Percentiles rank a stretch among this genome's conserved stretches.
Conservation (phyloP, 73 alveolate genomes). For the Stentor coeruleus region DNA sequence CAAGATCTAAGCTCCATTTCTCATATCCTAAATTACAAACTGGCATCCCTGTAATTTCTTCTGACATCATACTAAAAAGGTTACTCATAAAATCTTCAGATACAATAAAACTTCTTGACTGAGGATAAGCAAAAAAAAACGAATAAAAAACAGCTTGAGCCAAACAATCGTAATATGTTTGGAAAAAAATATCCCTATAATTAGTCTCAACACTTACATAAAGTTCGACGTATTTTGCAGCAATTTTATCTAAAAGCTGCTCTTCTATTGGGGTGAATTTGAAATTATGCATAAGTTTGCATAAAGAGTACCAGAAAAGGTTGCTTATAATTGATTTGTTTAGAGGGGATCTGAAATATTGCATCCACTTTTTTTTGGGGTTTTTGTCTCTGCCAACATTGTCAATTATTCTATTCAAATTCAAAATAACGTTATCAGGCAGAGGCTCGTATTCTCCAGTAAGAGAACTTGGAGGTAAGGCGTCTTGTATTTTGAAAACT, state of each 20-base stretch:
- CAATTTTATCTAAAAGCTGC: conserved; percentile 52
- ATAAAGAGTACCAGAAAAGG: conserved; percentile 13
- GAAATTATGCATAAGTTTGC: background rate
- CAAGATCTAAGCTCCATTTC: conserved; percentile 75
- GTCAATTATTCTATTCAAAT: background rate
- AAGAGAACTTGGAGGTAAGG: background rate
- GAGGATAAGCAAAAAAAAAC: conserved; percentile 77
- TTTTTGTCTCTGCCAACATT: background rate
- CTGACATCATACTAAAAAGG: conserved; percentile 38
- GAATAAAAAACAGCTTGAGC: conserved; percentile 78
- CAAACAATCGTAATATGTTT: conserved; percentile 63
- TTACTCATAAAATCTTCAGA: conserved; percentile 37
- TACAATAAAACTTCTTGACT: conserved; percentile 57
- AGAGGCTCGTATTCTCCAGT: background rate
- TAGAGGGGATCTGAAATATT: background rate
- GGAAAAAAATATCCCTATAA: conserved; percentile 48
- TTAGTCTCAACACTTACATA: conserved; percentile 30
- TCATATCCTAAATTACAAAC: conserved; percentile 51
- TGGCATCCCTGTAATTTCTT: conserved; percentile 73
- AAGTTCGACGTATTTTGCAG: conserved; percentile 53
- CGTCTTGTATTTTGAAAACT: conserved; percentile 15
- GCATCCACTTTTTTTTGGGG: background rate
- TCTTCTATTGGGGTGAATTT: conserved; percentile 15
- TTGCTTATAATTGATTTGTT: conserved; percentile 3
- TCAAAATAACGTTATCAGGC: conserved; percentile 2